Evolutionary conservation across 2,329 filamentous ascomycete species (phyloP).

Genomic region (Cercospora sp.): DNA sequence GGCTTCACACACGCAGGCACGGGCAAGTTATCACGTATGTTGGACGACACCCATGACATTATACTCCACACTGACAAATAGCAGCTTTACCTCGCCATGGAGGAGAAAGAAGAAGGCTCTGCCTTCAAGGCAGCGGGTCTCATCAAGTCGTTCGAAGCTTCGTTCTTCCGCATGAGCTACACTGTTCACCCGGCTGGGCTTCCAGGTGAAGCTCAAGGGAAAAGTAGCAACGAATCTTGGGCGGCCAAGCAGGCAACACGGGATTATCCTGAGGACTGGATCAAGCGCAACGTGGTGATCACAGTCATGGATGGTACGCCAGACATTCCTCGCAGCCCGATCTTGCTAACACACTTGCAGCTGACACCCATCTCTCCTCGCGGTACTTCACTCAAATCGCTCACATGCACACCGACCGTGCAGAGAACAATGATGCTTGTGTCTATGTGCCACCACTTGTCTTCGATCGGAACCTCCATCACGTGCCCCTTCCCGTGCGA

Average conservation of each 20-base stretch:
- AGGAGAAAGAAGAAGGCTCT: conserved; percentile 63
- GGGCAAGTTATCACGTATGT: conserved; percentile 68
- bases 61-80: conserved; percentile 20
- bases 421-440: conserved; percentile 62
- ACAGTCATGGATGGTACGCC: conserved; percentile 71
- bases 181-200: conserved; percentile 68
- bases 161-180: conserved; percentile 66
- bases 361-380: conserved; percentile 68
- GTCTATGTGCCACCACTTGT: conserved; percentile 71
- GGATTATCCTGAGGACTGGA: conserved; percentile 54
- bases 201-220: conserved; percentile 68
- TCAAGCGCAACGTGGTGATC: conserved; percentile 63
- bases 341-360: conserved; percentile 44
- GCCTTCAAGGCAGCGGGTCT: conserved; percentile 63
- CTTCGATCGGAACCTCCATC: conserved; percentile 72
- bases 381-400: conserved; percentile 68
- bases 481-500: conserved; percentile 66
- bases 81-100: conserved; percentile 72
- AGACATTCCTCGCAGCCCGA: too few relatives aligned
- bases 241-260: conserved; percentile 66
- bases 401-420: conserved; percentile 61
- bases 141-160: conserved; percentile 63
- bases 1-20: conserved; percentile 65
- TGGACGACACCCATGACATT: not conserved
- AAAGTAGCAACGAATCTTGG: conserved; percentile 74